Conservation (phyloP, 257 asterid species). For the Gardenia jasminoides region DNA sequence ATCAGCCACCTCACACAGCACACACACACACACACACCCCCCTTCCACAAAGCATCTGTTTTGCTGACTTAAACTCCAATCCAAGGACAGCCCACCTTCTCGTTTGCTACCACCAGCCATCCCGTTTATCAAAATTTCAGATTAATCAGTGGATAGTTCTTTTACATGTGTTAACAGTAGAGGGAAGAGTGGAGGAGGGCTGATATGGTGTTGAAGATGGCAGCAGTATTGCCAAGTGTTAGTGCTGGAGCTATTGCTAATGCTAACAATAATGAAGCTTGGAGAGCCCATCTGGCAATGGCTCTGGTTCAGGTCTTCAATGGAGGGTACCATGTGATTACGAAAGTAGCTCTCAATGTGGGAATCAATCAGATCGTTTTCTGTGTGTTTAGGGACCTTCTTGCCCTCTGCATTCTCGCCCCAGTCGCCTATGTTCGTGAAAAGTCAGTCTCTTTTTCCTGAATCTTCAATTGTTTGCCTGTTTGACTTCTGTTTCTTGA, state of each 20-base stretch:
- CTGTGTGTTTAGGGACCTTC: constrained; percentile 75
- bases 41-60: too few species aligned
- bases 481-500: constrained; percentile 1
- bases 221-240: constrained; percentile 32
- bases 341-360: constrained; percentile 89
- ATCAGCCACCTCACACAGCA: too few species aligned
- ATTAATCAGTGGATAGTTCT: background rate
- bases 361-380: constrained; percentile 92
- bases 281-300: constrained; percentile 83
- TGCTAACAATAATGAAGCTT: constrained; percentile 37
- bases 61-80: background rate
- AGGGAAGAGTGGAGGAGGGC: background rate
- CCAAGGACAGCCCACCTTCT: constrained; percentile 2
- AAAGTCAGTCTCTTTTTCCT: constrained; percentile 42
- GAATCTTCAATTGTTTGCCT: background rate
- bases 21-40: too few species aligned
- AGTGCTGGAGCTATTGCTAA: constrained; percentile 15
- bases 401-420: constrained; percentile 80
- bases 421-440: constrained; percentile 90
- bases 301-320: constrained; percentile 70
- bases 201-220: constrained; percentile 35
- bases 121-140: background rate
- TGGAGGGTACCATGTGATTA: constrained; percentile 89
- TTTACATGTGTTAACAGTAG: background rate
- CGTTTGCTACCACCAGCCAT: constrained; percentile 1